These are phyloP conservation scores for Aspergillus japonicus DNA, from an alignment of 2,329 filamentous ascomycete genomes.

Conservation along the genomic window DNA sequence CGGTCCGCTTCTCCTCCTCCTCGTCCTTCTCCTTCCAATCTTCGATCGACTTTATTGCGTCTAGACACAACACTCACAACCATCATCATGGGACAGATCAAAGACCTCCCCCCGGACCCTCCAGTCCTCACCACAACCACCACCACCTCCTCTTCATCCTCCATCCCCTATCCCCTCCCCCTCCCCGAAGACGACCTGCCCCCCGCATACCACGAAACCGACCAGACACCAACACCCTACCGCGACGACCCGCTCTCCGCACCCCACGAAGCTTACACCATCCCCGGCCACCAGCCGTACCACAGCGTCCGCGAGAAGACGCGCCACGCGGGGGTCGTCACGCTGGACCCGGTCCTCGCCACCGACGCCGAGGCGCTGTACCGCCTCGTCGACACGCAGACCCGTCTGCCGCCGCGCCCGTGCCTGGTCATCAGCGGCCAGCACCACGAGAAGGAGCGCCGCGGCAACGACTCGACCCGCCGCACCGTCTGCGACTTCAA, in stretches of 20 bases:
- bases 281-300: conserved; percentile 4
- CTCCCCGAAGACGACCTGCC: background rate
- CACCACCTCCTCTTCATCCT: background rate
- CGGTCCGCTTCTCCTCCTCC: background rate
- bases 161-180: background rate
- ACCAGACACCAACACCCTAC: background rate
- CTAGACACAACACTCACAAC: too few relatives aligned
- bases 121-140: background rate
- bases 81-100: background rate
- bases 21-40: background rate
- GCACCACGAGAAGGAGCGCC: conserved; percentile 45
- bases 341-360: conserved; percentile 12
- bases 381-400: conserved; percentile 39
- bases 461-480: conserved; percentile 19
- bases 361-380: conserved; percentile 35
- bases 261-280: background rate
- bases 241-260: background rate
- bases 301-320: conserved; percentile 9
- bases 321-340: conserved; percentile 1
- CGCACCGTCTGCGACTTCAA: conserved; percentile 30
- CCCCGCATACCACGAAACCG: conserved; percentile 1
- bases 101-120: background rate
- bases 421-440: conserved; percentile 55
- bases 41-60: background rate
- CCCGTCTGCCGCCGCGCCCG: conserved; percentile 51